Evolutionary conservation across 805 yeast genomes (phyloP).

Genomic region (Pichia nakasei): DNA sequence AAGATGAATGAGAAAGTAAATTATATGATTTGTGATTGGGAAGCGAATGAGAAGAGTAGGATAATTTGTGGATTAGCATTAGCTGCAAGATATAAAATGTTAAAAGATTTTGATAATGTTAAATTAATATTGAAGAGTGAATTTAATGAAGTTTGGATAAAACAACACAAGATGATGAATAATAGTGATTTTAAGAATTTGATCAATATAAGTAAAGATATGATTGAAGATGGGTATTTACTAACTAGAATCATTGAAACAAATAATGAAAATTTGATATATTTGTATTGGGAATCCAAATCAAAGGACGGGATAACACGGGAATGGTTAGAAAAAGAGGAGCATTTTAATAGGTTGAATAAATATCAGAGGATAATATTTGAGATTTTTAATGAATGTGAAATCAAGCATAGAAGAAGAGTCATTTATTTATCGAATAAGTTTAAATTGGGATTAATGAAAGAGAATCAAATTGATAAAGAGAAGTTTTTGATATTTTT

Average conservation of each 20-base stretch:
- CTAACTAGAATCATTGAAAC: constrained; percentile 9
- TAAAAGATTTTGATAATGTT: constrained; percentile 12
- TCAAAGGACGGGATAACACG: constrained; percentile 13
- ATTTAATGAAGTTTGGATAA: constrained; percentile 18
- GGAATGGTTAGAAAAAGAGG: constrained; percentile 8
- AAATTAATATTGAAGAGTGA: constrained; percentile 11
- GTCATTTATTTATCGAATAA: constrained; percentile 12
- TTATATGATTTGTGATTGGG: constrained; percentile 6
- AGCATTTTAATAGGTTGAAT: neutral
- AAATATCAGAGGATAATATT: constrained; percentile 11
- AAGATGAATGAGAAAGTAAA: constrained; percentile 6
- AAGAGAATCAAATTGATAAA: constrained; percentile 1
- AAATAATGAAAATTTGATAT: constrained; percentile 12
- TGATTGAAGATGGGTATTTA: constrained; percentile 9
- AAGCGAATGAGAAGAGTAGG: constrained; percentile 6
- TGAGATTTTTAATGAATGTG: constrained; percentile 8
- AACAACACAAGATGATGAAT: constrained; percentile 1
- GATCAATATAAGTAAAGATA: constrained; percentile 12
- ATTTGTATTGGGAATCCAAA: constrained; percentile 21
- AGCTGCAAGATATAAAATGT: constrained; percentile 18
- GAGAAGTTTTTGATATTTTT: constrained; percentile 11
- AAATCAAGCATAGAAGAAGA: constrained; percentile 3
- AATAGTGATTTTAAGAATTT: constrained; percentile 15
- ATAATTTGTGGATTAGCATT: constrained; percentile 16
- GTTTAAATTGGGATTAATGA: constrained; percentile 5